Evolutionary conservation across 768 basidiomycete genomes (phyloP).

Genomic region (Phlegmacium glaucopus): DNA sequence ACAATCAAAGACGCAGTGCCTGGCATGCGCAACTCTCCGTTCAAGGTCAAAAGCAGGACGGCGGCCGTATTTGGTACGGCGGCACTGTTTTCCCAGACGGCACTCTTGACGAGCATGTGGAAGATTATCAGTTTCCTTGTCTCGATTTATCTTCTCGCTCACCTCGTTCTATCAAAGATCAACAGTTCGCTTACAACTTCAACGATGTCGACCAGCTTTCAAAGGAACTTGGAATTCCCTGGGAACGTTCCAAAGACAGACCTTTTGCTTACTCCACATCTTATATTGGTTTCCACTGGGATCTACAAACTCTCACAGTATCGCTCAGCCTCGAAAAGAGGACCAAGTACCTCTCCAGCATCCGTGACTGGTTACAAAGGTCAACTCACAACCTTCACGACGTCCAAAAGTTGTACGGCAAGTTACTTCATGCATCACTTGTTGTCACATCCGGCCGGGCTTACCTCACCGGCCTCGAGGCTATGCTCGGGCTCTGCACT

Average conservation of each 20-base stretch:
- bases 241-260: conserved; percentile 14
- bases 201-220: conserved; percentile 33
- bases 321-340: background rate
- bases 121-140: background rate
- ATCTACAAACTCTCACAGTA: background rate
- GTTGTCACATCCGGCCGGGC: conserved; percentile 25
- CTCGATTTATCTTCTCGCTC: background rate
- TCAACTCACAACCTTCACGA: conserved; percentile 24
- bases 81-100: no score
- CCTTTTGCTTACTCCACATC: conserved; percentile 5
- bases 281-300: background rate
- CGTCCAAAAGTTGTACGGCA: conserved; percentile 31
- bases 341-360: conserved; percentile 13
- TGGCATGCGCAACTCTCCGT: conserved; percentile 8
- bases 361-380: conserved; percentile 13
- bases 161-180: background rate
- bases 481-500: background rate
- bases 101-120: no score
- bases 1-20: conserved; percentile 17
- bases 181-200: background rate
- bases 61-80: no score
- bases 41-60: no score
- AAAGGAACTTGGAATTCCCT: conserved; percentile 15
- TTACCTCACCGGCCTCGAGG: conserved; percentile 33
- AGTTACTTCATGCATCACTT: conserved; percentile 27